A percentile compares a stretch with the other conserved stretches of the same genome.
These are phyloP conservation scores for Bassia scoparia DNA, from an alignment of 148 eudicot species.

Conservation along the genomic window DNA sequence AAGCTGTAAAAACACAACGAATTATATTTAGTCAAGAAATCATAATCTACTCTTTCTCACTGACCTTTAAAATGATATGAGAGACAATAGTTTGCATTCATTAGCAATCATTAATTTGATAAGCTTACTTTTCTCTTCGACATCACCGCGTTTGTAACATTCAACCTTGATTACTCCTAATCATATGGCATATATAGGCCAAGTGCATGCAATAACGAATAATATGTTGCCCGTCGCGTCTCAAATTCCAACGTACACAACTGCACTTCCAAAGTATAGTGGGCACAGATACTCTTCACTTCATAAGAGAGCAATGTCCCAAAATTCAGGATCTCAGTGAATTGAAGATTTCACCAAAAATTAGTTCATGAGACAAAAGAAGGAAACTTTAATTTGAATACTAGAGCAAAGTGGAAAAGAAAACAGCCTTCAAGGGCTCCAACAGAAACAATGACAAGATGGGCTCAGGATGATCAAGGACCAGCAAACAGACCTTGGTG, in stretches of 20 bases:
- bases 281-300: background rate
- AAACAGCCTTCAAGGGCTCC: background rate
- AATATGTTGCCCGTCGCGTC: constrained; percentile 95
- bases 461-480: background rate
- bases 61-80: background rate
- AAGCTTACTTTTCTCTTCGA: constrained; percentile 87
- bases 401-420: background rate
- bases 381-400: background rate
- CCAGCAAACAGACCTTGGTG: background rate
- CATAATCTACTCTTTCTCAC: background rate
- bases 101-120: constrained; percentile 3
- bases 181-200: constrained; percentile 85
- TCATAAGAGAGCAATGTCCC: background rate
- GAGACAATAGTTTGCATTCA: background rate
- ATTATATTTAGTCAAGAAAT: background rate
- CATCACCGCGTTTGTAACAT: constrained; percentile 90
- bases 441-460: too few species aligned
- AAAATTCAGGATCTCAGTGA: background rate
- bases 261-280: constrained; percentile 30
- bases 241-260: constrained; percentile 94
- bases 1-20: constrained; percentile 43
- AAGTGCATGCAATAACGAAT: constrained; percentile 86
- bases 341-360: background rate
- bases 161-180: constrained; percentile 95
- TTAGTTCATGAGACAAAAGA: background rate